A percentile compares a stretch with the other conserved stretches of the same genome.
Conservation (phyloP, 140 eudicot species). For the Ambrosia hybrid region DNA sequence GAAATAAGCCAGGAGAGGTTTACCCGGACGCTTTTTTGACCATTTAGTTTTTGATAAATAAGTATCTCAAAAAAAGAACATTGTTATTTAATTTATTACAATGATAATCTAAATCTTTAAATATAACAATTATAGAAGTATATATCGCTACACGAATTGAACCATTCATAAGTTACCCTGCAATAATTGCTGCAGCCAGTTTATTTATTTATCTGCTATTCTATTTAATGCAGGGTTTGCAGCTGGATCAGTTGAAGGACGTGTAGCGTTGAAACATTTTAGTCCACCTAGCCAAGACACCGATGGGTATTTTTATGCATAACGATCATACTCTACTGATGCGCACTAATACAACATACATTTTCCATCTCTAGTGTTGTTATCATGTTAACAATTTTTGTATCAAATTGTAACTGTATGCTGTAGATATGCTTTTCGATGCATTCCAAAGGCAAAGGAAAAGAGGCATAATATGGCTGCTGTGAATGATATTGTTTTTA, state of each 20-base stretch:
- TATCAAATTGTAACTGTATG: slow-evolving; percentile 2
- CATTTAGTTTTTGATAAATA: no score
- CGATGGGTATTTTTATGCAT: slow-evolving; percentile 57
- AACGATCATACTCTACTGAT: slow-evolving; percentile 8
- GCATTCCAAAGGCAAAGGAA: slow-evolving; percentile 68
- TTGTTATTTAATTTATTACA: no score
- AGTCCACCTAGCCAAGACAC: slow-evolving; percentile 37
- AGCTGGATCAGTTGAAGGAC: slow-evolving; percentile 92
- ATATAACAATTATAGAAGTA: no score
- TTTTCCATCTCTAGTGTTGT: slow-evolving; percentile 9
- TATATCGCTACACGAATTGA: no score
- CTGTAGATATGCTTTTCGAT: slow-evolving; percentile 76
- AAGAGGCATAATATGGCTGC: slow-evolving; percentile 60
- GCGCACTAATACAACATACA: slow-evolving; percentile 7
- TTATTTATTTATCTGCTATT: background rate
- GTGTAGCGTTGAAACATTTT: slow-evolving; percentile 63
- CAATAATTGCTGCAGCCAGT: background rate
- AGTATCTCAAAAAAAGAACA: no score
- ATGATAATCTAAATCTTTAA: no score
- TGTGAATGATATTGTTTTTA: slow-evolving; percentile 87
- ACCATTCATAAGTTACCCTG: no score
- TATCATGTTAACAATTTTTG: background rate
- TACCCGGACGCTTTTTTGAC: no score
- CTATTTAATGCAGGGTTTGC: slow-evolving; percentile 62
- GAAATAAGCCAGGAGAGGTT: no score